Base-by-base conservation (phyloP, 2,329 filamentous ascomycete genomes). In the Fusarium palustre region DNA sequence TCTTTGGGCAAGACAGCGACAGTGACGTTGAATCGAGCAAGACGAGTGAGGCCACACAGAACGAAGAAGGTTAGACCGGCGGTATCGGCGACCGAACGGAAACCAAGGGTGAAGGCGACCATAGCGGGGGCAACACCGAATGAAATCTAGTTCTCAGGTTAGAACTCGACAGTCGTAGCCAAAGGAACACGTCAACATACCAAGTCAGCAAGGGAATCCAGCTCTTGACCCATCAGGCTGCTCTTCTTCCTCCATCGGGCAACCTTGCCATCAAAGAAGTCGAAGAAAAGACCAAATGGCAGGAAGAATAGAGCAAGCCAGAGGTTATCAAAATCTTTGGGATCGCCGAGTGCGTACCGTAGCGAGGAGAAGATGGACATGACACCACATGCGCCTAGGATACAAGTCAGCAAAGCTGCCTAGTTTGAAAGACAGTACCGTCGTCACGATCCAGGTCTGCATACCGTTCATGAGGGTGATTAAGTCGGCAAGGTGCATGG, bases 21-120 rank as follows among this genome's bases (percentile, higher is more conserved):
- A 13, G 96, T 98, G 53, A 99, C 96, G 80, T 99, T 99, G 89
- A 99, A 99, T 70, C 96, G 92, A 46, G 96, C 96, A 13, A 99
- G 89, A 50, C 96, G 91, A 4, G 94, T 97, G 47, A 99, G 89
- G 59, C 96, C 96, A 81, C 93, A 97, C 53, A 99, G 91, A 45
- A 98, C 94, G 81, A 98, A 99, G 81, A 95, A 93, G 59, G 91
- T 86, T 46, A 99, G 84, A 68, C 83, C 85, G 56, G 97, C 74
- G 75, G 97, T 94, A 82, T 99, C 96, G 76, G 93, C 79, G 4
- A 89, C 83, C 13, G 94, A 97, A 77, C 94, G 94, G 67, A 97
- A 82, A 74, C 96, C 96, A 74, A 99, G 88, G 49, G 92, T 90
- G 80, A 98, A 97, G 46, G 94, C 96, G 42, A 92, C 90, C 49